A percentile compares a stretch with the other conserved stretches of the same genome.
Conservation (phyloP, 2,329 filamentous ascomycete species). For the Verticillium dahliae region DNA sequence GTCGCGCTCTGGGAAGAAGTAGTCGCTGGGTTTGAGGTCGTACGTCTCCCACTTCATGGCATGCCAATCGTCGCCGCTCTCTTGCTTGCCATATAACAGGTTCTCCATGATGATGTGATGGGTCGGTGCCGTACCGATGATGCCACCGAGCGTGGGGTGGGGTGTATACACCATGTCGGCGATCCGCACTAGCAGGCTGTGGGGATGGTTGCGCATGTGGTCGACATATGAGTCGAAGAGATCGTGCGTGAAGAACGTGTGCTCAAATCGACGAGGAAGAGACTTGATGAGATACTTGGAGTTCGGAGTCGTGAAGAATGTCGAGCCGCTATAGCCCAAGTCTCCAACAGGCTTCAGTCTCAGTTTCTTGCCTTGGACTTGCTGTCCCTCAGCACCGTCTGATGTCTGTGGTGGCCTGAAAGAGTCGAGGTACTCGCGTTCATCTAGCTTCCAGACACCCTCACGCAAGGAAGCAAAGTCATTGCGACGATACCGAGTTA, state of each 20-base stretch:
- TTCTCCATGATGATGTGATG: constrained; percentile 79
- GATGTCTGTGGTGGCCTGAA: constrained; percentile 18
- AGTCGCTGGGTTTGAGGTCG: constrained; percentile 67
- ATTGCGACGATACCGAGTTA: constrained; percentile 18
- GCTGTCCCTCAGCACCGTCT: constrained; percentile 38
- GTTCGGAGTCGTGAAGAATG: constrained; percentile 64
- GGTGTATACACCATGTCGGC: constrained; percentile 60
- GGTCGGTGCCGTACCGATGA: constrained; percentile 55
- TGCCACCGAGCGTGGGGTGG: constrained; percentile 49
- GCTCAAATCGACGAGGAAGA: constrained; percentile 61
- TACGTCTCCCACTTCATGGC: constrained; percentile 58
- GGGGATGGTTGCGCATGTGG: constrained; percentile 54
- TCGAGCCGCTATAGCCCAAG: constrained; percentile 69
- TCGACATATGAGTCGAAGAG: constrained; percentile 57
- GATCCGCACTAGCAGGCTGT: constrained; percentile 63
- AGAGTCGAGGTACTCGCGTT: constrained; percentile 30
- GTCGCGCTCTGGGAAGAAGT: constrained; percentile 72
- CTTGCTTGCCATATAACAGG: constrained; percentile 53
- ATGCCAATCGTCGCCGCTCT: constrained; percentile 26
- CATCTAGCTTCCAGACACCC: constrained; percentile 24
- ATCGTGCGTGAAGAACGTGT: constrained; percentile 62
- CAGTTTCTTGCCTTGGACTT: constrained; percentile 23
- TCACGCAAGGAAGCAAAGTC: constrained; percentile 21
- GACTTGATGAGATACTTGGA: constrained; percentile 66
- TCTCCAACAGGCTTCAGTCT: constrained; percentile 54